phyloP scores from a whole-genome alignment of 2,329 filamentous ascomycete genomes.

The Aspergillus sp. region DNA sequence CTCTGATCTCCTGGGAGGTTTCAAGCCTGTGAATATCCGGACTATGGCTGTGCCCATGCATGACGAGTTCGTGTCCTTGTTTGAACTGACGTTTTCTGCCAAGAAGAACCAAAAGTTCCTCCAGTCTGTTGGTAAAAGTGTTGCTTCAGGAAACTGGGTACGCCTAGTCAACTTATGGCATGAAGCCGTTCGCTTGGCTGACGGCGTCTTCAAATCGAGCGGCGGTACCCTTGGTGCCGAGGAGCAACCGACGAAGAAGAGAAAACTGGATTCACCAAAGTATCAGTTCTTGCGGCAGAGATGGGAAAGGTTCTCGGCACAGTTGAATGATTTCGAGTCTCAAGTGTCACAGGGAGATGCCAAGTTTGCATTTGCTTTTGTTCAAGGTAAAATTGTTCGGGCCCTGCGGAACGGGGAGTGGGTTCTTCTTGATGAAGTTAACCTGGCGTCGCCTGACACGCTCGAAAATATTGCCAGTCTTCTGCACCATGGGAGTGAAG shows the following conservation, averaged over 20 bases:
- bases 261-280: slow-evolving; percentile 59
- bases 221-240: slow-evolving; percentile 48
- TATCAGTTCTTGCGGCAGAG: slow-evolving; percentile 61
- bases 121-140: slow-evolving; percentile 74
- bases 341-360: slow-evolving; percentile 70
- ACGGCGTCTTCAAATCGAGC: slow-evolving; percentile 62
- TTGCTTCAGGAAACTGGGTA: slow-evolving; percentile 84
- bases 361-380: slow-evolving; percentile 91
- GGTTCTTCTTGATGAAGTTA: slow-evolving; percentile 97
- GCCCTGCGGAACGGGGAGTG: slow-evolving; percentile 95
- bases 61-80: slow-evolving; percentile 90
- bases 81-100: slow-evolving; percentile 81
- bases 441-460: slow-evolving; percentile 90
- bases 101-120: slow-evolving; percentile 88
- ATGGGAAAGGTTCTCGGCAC: slow-evolving; percentile 79
- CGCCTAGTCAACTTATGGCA: slow-evolving; percentile 83
- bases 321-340: slow-evolving; percentile 75
- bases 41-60: slow-evolving; percentile 86
- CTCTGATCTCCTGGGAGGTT: slow-evolving; percentile 91
- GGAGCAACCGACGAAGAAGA: slow-evolving; percentile 72
- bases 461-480: slow-evolving; percentile 91
- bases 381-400: slow-evolving; percentile 94
- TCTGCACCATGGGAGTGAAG: slow-evolving; percentile 70
- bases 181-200: slow-evolving; percentile 85
- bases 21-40: slow-evolving; percentile 91